Base-by-base conservation (phyloP, 2,329 filamentous ascomycete genomes). In the Ophiocordyceps sinensis region DNA sequence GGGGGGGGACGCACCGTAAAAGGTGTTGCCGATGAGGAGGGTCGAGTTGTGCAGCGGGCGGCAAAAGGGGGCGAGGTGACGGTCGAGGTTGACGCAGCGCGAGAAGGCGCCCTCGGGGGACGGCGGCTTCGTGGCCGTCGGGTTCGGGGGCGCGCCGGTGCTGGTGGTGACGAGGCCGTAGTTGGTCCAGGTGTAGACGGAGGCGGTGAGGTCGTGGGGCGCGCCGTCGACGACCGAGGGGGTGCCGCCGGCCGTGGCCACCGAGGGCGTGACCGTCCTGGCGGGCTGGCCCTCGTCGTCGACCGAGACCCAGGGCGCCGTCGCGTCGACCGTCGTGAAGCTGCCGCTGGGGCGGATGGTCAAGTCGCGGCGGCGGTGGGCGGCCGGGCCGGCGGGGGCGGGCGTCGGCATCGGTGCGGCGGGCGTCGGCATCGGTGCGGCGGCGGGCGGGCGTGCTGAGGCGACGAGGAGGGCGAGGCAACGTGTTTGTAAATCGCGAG, bases 231-330 rank as follows among this genome's bases (percentile, higher is more conserved):
- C 53, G 15, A 56, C 44, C 13, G 58, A 43, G 19, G 53, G 55
- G 4, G 68, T 64, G 39, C 69, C 71, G 46, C 56, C 49, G 45
- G 69, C 51, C 21, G 68, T 70, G 36, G 62, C 70, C 28, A 61
- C 48, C 12, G 64, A 57, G 12, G 72, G 71, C 11, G 71, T 75
- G 44, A 68, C 56, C 10, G 71, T 75, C 37, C 53, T 60, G 14
- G 45, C 49, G 19, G 70, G 63, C 29, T 56, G 56, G 48, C 67
- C 67, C 36, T 67, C 60, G 39, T 64, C 61, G 51, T 67, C 60
- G 45, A 76, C 66, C 4, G 60, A 63, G 37, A 75, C 67, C 73
- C 73, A 77, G 29, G 65, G 61, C 17, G 63, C 64, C 6, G 64
- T 63, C 35, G 39, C 15, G 34, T 34, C 39, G 34, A 37, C 34